A percentile compares a stretch with the other conserved stretches of the same genome.
Conservation (phyloP, 78 protist genomes). For the Dictyostelium intermedium region DNA sequence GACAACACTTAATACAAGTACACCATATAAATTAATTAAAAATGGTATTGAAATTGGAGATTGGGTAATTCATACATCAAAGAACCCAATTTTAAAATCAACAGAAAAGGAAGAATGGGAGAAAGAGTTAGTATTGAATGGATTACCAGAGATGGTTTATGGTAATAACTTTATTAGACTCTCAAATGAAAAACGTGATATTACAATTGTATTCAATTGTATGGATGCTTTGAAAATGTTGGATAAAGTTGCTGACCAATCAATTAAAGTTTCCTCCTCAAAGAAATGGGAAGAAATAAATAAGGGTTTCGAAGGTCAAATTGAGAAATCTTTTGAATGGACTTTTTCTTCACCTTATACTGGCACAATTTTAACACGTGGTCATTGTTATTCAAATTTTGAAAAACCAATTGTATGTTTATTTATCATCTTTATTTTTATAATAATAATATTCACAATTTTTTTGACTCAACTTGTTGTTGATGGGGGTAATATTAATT, state of each 20-base stretch:
- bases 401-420: constrained; percentile 46
- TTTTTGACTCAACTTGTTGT: no score
- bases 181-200: neutral
- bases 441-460: neutral
- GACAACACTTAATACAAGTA: neutral
- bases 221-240: constrained; percentile 66
- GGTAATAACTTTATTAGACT: constrained; percentile 68
- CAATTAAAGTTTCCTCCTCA: constrained; percentile 60
- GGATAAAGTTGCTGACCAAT: constrained; percentile 14
- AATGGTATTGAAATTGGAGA: constrained; percentile 47
- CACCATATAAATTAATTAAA: neutral
- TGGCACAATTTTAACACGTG: constrained; percentile 73
- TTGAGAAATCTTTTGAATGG: constrained; percentile 83
- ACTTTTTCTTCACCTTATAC: constrained; percentile 65
- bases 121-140: constrained; percentile 23
- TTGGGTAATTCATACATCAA: constrained; percentile 45
- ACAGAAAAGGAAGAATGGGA: constrained; percentile 75
- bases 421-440: neutral
- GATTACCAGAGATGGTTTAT: constrained; percentile 84
- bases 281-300: constrained; percentile 60
- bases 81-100: constrained; percentile 69
- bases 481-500: neutral
- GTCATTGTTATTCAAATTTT: neutral
- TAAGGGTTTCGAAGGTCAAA: neutral
- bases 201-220: constrained; percentile 61